Base-by-base conservation (phyloP, 345 rosid genomes). In the Hypericum perforatum region DNA sequence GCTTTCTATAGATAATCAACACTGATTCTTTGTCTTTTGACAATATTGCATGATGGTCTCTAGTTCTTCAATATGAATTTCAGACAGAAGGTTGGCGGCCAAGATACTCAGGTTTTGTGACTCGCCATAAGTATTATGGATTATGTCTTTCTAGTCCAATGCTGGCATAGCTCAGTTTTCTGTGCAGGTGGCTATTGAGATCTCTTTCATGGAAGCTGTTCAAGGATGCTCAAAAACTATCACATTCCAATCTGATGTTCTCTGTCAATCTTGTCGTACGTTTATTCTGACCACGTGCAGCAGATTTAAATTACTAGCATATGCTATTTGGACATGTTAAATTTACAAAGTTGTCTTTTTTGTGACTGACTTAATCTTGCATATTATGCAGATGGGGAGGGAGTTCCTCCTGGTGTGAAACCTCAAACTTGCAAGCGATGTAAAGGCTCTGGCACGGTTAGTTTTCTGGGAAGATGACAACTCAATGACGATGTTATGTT, bases 141-240 rank as follows among this genome's bases (percentile, higher is more conserved):
- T 65, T 38, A 32, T n/a, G n/a, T 9, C 3, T 7, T 14, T 22
- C 16, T 11, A 7, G 52, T 7, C 59, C 56, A 55, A 66, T 56
- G 62, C 44, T 55, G 13, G 38, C 16, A 3, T 49, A 13, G 8
- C 11, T 45, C 51, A 2, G 16, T 43, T 63, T 61, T 38, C 62
- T 63, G 40, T 43, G 14, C 59, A 92, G 99, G 86, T 79, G 69
- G 55, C 84, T 22, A 45, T 94, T 57, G 99, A 94, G 60, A 64
- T 94, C 56, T 94, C 99, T 45, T 94, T 94, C 74, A 94, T 94
- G 99, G 99, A 94, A 82, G 99, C 97, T 59, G 95, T 94, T 64
- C 97, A 86, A 58, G 99, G 99, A 63, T 89, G 97, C 74, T 65
- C 74, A 64, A 94, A 89, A 82, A 76, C 78, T 49, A 62, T 94